Base-by-base conservation (phyloP, 257 asterid species). In the Cruciata laevipes region DNA sequence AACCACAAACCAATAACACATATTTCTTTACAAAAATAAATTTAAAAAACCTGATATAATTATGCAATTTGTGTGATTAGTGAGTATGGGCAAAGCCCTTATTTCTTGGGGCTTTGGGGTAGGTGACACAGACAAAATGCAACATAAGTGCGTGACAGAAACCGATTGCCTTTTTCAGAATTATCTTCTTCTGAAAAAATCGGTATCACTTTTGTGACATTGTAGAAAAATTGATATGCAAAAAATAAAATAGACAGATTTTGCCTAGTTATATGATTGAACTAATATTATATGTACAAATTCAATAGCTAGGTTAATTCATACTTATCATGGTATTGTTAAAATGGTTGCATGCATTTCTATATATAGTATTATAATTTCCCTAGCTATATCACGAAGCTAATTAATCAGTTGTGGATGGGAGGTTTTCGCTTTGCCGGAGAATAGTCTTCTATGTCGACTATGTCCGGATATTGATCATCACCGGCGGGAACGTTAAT, bases 361-460 rank as follows among this genome's bases (percentile, higher is more conserved):
- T 33, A 35, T 58, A 42, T 42, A 42, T 47, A 47, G 53, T 16
- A 72, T 40, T 24, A 73, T 61, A 12, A 12, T n/a, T n/a, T 60
- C 21, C 23, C 25, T 33, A 9, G 17, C 44, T 20, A 30, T 44
- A 58, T 6, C 56, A 61, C 73, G 7, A 3, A 49, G 14, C 60
- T 42, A 59, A 13, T 13, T 59, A 59, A 23, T 23, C 81, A 89
- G 63, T 90, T 90, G 83, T 90, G 95, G 76, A 86, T 84, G 0
- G 95, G 95, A 76, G 95, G 84, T 71, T 85, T 87, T 76, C 95
- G 79, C 72, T 68, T 76, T 11, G 97, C 88, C 65, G 80, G 95
- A 49, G 97, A 86, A 82, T 90, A 90, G 71, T 87, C 97, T 95
- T 89, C 87, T 33, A 90, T 61, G 76, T 90, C 97, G 47, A 85